A percentile compares a stretch with the other conserved stretches of the same genome.
Evolutionary conservation across 2,329 filamentous ascomycete genomes (phyloP).

Genomic region (Paecilomyces variotii): DNA sequence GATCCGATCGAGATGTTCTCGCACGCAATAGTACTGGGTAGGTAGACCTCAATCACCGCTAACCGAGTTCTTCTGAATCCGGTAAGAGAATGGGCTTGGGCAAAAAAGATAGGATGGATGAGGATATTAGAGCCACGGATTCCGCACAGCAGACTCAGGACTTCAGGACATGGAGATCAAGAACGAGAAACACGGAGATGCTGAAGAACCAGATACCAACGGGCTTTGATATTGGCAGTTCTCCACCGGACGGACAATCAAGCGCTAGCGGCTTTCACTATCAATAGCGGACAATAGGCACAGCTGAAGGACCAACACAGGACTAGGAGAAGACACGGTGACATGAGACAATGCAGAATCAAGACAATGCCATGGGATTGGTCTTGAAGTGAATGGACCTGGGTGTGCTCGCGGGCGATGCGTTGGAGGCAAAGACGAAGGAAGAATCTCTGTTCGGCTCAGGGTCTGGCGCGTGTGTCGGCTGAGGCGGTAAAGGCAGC

Average conservation of each 20-base stretch:
- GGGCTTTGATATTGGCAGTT: neutral
- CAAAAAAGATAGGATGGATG: neutral
- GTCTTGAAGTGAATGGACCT: neutral
- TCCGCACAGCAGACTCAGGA: neutral
- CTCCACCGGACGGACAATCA: neutral
- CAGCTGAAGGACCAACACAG: neutral
- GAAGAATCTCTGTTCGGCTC: neutral
- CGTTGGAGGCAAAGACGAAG: neutral
- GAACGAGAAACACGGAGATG: neutral
- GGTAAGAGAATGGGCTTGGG: neutral
- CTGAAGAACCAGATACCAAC: neutral
- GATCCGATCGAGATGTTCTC: neutral
- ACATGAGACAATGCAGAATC: neutral
- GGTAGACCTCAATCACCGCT: neutral
- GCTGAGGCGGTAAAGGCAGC: neutral
- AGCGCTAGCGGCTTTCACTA: neutral
- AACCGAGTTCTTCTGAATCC: neutral
- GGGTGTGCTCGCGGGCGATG: neutral
- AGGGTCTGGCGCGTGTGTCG: neutral
- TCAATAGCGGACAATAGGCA: neutral
- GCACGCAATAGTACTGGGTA: neutral
- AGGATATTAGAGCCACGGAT: neutral
- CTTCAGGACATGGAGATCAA: neutral
- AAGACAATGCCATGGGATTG: neutral
- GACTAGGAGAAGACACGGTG: neutral